Conservation (phyloP, 2,329 filamentous ascomycete species). For the Trichoderma atrobrunneum region DNA sequence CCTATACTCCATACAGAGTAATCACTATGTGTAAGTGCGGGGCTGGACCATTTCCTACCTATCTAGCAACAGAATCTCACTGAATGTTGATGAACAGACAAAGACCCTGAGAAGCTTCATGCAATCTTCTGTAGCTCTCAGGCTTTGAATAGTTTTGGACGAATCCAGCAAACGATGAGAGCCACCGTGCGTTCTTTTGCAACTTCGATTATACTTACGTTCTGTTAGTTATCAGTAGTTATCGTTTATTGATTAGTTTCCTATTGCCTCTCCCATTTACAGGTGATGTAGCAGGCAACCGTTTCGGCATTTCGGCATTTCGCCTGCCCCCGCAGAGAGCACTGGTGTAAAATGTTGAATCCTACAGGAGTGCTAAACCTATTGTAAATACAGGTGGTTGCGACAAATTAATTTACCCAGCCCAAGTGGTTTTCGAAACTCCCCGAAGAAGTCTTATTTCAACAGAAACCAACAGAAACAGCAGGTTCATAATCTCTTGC, state of each 20-base stretch:
- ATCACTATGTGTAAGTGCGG: neutral
- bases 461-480: neutral
- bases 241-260: neutral
- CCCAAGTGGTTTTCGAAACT: neutral
- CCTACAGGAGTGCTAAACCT: neutral
- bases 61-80: neutral
- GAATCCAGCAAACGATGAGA: neutral
- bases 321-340: neutral
- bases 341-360: neutral
- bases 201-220: neutral
- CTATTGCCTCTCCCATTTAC: neutral
- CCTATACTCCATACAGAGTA: neutral
- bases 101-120: neutral
- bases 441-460: neutral
- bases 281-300: neutral
- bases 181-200: neutral
- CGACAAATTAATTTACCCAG: neutral
- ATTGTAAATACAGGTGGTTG: neutral
- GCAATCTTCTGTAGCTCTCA: neutral
- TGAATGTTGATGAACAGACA: neutral
- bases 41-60: neutral
- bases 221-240: neutral
- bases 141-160: neutral
- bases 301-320: neutral
- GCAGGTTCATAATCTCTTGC: neutral